Evolutionary conservation across 2,329 filamentous ascomycete species (phyloP).

Genomic region (Grosmannia penicillata): DNA sequence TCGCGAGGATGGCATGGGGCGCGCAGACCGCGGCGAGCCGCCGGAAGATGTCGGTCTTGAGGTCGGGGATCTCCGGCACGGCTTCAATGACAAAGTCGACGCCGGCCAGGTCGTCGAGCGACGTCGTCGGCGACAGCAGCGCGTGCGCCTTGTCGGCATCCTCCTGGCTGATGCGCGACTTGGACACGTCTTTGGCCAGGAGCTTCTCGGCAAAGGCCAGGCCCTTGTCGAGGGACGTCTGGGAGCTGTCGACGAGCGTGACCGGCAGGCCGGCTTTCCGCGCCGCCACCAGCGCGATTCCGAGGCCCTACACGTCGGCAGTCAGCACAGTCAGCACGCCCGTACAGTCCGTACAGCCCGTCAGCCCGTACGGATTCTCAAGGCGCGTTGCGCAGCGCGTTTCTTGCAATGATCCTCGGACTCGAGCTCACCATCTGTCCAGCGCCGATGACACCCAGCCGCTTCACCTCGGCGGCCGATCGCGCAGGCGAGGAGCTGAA

Average conservation of each 20-base stretch:
- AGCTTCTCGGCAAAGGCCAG: conserved; percentile 89
- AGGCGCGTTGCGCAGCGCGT: too few species aligned
- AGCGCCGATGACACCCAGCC: conserved; percentile 80
- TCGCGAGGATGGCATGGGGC: conserved; percentile 78
- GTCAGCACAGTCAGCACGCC: background rate
- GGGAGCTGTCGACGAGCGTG: conserved; percentile 68
- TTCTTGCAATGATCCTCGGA: too few species aligned
- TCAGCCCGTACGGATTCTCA: too few species aligned
- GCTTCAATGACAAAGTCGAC: conserved; percentile 97
- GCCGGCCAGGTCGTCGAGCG: conserved; percentile 61
- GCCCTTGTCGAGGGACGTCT: conserved; percentile 77
- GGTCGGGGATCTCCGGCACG: conserved; percentile 75
- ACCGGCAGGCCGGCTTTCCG: conserved; percentile 73
- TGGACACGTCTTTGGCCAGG: conserved; percentile 80
- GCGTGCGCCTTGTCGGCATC: conserved; percentile 60
- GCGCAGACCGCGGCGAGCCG: conserved; percentile 70
- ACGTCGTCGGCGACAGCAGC: conserved; percentile 54
- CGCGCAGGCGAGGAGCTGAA: conserved; percentile 57
- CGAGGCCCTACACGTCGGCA: conserved; percentile 52
- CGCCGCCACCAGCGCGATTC: conserved; percentile 88
- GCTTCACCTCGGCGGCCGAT: conserved; percentile 56
- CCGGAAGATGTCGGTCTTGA: conserved; percentile 81
- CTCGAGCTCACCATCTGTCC: conserved; percentile 86
- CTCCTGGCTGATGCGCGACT: conserved; percentile 69
- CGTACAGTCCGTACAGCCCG: too few species aligned